Percentiles rank a stretch among this genome's conserved stretches.
These are phyloP conservation scores for Didymella lethalis DNA, from an alignment of 2,329 filamentous ascomycete species.

Conservation along the genomic window DNA sequence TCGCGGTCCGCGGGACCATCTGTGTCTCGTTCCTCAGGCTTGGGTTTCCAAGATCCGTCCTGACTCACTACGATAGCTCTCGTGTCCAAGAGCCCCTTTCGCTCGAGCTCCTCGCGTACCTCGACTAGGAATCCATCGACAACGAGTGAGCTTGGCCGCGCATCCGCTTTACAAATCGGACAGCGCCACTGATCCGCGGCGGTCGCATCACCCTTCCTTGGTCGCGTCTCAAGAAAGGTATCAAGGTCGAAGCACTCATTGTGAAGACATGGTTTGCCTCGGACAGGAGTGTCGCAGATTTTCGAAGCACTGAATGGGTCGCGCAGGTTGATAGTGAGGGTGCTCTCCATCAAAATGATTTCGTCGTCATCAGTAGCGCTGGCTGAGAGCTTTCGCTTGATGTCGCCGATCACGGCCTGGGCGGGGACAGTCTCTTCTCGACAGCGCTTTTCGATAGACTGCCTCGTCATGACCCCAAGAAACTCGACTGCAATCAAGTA, in stretches of 20 bases:
- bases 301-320: constrained; percentile 56
- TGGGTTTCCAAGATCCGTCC: constrained; percentile 71
- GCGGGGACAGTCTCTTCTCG: constrained; percentile 49
- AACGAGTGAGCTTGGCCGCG: constrained; percentile 73
- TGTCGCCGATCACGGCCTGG: constrained; percentile 62
- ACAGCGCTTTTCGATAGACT: constrained; percentile 46
- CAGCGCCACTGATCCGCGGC: constrained; percentile 82
- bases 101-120: constrained; percentile 65
- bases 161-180: constrained; percentile 81
- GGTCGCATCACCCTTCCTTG: constrained; percentile 32
- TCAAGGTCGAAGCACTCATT: constrained; percentile 90
- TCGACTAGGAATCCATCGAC: constrained; percentile 77
- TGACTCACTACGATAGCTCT: constrained; percentile 69
- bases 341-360: constrained; percentile 51
- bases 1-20: constrained; percentile 25
- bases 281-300: constrained; percentile 75
- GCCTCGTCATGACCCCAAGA: constrained; percentile 62
- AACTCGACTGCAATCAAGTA: constrained; percentile 76
- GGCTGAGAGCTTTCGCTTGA: constrained; percentile 61
- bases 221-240: constrained; percentile 70
- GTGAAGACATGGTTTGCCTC: constrained; percentile 75
- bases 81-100: constrained; percentile 58
- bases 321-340: constrained; percentile 54
- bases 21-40: constrained; percentile 35
- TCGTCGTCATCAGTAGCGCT: constrained; percentile 58